These are phyloP conservation scores for Ganoderma boninense DNA, from an alignment of 1,284 basidiomycete species.

Conservation along the genomic window DNA sequence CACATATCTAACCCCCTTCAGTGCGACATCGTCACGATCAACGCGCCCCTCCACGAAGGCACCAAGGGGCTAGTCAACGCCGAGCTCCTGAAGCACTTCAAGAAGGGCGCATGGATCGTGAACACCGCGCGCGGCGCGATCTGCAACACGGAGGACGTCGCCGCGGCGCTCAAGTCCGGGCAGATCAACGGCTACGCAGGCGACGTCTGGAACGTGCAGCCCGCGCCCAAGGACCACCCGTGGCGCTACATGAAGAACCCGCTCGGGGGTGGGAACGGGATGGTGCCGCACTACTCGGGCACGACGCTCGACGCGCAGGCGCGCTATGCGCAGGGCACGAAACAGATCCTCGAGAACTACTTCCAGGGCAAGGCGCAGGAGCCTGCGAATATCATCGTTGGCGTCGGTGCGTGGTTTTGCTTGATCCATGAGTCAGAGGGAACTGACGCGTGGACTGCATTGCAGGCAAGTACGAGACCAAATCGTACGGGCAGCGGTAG, in stretches of 20 bases:
- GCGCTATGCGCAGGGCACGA: conserved; percentile 87
- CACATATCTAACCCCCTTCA: conserved; percentile 39
- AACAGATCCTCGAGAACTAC: conserved; percentile 85
- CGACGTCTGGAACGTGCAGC: conserved; percentile 83
- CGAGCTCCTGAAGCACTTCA: conserved; percentile 89
- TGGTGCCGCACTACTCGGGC: conserved; percentile 89
- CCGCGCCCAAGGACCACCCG: conserved; percentile 86
- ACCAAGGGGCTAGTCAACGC: conserved; percentile 85
- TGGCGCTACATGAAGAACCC: conserved; percentile 88
- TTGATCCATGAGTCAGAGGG: background rate
- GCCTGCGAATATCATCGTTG: conserved; percentile 85
- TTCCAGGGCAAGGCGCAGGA: conserved; percentile 74
- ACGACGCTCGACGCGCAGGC: conserved; percentile 93
- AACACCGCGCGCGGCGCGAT: conserved; percentile 97
- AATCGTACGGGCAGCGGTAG: conserved; percentile 51
- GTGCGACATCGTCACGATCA: conserved; percentile 88
- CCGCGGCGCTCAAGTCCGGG: conserved; percentile 80
- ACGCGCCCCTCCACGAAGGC: conserved; percentile 91
- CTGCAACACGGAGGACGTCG: conserved; percentile 84
- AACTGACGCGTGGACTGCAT: background rate
- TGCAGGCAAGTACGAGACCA: conserved; percentile 62
- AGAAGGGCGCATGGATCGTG: conserved; percentile 89
- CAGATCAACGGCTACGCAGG: conserved; percentile 79
- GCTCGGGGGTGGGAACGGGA: conserved; percentile 82
- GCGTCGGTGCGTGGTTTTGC: conserved; percentile 46